Evolutionary conservation across 2,329 filamentous ascomycete genomes (phyloP), one percentile per base, ranked within the genome.

Genomic region (Diaporthe sp.): DNA sequence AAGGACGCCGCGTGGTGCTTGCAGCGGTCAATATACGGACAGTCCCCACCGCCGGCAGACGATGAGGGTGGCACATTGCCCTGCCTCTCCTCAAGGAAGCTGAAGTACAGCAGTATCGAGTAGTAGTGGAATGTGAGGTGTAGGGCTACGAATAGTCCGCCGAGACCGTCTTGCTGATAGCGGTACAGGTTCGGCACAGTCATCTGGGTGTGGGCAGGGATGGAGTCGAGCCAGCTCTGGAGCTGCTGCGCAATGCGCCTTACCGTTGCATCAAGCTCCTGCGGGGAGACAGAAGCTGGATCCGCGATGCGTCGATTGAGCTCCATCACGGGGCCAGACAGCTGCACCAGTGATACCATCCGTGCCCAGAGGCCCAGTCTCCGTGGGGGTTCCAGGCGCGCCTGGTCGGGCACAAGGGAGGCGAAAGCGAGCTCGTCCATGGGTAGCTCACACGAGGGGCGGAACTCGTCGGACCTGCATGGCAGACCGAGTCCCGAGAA

Each of bases 81-180:
- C 15, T 6, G 47, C 19, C 3, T 42, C 71, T n/a, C 77, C 42
- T 84, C 83, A 3, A 85, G 80, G 67, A 81, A 84, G 19, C 80
- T 82, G 72, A 83, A 85, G 68, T 81, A 84, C 15, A 85, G 79
- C n/a, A 84, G 74, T 0, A 80, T 83, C 1, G 80, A 77, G 73
- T 84, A 85, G 73, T 85, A 82, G 60, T 84, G 80, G 71, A 80
- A 84, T 1, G 80, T 82, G 0, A 85, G 72, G 69, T 85, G 83
- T n/a, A 85, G 76, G 19, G 82, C 81, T 3, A 85, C 77, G 35
- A 85, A 84, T 0, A 79, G 75, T 0, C 82, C 78, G 10, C 83
- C 83, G 0, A 79, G 76, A 10, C 82, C 80, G 17, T 64, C 71
- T 15, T 70, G 35, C n/a, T 54, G 47, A 4, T 84, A 80, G 1